phyloP scores from a whole-genome alignment of 2,329 filamentous ascomycete species.

The Thielaviopsis cerberus region DNA sequence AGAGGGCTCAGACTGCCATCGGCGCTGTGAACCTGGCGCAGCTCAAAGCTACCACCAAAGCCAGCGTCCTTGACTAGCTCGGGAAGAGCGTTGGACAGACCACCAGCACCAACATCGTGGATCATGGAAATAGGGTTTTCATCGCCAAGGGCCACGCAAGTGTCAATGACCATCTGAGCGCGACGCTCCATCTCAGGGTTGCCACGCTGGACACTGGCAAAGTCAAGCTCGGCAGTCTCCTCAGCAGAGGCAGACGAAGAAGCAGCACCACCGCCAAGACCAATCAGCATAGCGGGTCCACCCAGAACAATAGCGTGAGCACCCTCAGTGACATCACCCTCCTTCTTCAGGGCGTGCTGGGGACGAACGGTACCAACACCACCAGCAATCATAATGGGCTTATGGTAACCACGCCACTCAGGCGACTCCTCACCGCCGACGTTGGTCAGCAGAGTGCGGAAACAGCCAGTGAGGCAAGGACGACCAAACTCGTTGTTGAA shows the following conservation, averaged over 20 bases:
- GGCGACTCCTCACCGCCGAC: conserved; percentile 34
- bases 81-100: conserved; percentile 55
- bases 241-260: conserved; percentile 80
- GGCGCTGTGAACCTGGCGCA: conserved; percentile 82
- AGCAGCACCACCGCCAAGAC: conserved; percentile 70
- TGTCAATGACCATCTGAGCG: conserved; percentile 95
- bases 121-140: conserved; percentile 90
- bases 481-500: conserved; percentile 98
- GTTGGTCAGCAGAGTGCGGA: conserved; percentile 68
- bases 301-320: conserved; percentile 84
- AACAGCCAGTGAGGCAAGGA: conserved; percentile 73
- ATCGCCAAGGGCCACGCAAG: conserved; percentile 66
- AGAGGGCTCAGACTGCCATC: conserved; percentile 86
- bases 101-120: conserved; percentile 90
- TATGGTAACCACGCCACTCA: conserved; percentile 82
- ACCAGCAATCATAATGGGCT: conserved; percentile 96
- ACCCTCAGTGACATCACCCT: conserved; percentile 61
- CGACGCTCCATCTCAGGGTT: conserved; percentile 92
- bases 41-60: conserved; percentile 75
- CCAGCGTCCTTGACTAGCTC: conserved; percentile 77
- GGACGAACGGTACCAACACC: conserved; percentile 84
- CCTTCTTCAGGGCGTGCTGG: conserved; percentile 73
- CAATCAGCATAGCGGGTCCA: conserved; percentile 93
- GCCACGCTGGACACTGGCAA: conserved; percentile 88
- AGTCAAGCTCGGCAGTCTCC: conserved; percentile 80